Percentiles rank a stretch among this genome's conserved stretches.
Evolutionary conservation across 1,139 yeast genomes (phyloP).

Genomic region (Hanseniaspora sp.): DNA sequence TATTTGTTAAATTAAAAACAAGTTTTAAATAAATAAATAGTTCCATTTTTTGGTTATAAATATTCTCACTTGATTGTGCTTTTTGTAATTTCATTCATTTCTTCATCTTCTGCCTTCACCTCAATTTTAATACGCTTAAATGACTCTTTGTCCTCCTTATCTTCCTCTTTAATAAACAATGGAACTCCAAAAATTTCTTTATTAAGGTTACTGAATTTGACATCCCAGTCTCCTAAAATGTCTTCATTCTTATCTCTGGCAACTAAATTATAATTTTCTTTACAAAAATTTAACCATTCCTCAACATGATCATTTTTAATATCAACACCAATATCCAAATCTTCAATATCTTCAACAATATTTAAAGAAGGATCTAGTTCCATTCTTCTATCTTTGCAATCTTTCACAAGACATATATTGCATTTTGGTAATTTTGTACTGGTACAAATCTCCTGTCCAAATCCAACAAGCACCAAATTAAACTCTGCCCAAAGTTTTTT

Average conservation of each 20-base stretch:
- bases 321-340: background rate
- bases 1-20: too few species aligned
- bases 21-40: background rate
- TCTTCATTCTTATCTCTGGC: background rate
- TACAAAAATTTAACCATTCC: background rate
- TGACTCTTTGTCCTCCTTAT: background rate
- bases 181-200: constrained; percentile 1
- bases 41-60: too few species aligned
- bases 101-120: background rate
- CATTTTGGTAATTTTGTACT: constrained; percentile 57
- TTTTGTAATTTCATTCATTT: background rate
- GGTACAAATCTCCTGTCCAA: constrained; percentile 67
- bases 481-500: constrained; percentile 58
- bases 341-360: constrained; percentile 4
- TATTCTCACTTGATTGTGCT: too few species aligned
- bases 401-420: constrained; percentile 39
- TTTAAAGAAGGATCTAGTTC: background rate
- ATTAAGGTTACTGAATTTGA: background rate
- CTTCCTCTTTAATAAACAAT: background rate
- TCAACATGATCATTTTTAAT: background rate
- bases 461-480: constrained; percentile 71
- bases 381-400: constrained; percentile 8
- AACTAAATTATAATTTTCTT: background rate
- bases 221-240: constrained; percentile 13
- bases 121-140: background rate